Conservation (phyloP, 2,329 filamentous ascomycete species). For the Aquanectria penicillioides region DNA sequence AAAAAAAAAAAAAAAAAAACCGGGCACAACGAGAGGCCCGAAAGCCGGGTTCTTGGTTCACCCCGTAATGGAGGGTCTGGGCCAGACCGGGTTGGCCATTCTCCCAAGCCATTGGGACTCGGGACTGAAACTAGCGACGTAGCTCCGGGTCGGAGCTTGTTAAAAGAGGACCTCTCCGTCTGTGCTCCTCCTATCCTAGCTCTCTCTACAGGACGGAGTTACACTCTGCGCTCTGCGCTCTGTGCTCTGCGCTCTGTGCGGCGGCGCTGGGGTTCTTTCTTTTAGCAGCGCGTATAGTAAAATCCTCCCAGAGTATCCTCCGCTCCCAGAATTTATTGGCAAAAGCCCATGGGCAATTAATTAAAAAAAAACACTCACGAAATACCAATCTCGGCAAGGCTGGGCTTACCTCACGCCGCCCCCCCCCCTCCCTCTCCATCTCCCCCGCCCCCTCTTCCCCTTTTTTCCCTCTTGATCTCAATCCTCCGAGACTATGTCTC, state of each 20-base stretch:
- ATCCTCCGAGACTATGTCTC: too few species aligned
- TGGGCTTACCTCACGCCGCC: not conserved
- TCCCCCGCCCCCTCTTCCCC: not conserved
- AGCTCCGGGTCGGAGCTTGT: not conserved
- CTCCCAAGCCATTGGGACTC: constrained; percentile 9
- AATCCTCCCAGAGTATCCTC: too few species aligned
- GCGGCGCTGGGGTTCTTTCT: too few species aligned
- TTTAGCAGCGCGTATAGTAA: too few species aligned
- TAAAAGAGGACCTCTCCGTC: constrained; percentile 4
- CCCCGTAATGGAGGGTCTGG: constrained; percentile 7
- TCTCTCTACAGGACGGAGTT: too few species aligned
- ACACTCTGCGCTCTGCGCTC: too few species aligned
- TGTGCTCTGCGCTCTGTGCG: too few species aligned
- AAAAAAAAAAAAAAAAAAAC: not conserved
- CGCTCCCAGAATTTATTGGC: too few species aligned
- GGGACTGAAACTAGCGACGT: constrained; percentile 2
- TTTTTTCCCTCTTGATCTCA: not conserved
- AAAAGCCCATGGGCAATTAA: not conserved
- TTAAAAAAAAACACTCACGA: not conserved
- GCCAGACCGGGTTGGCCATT: not conserved
- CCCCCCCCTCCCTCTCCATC: not conserved
- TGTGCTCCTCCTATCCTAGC: too few species aligned
- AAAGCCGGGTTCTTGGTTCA: constrained; percentile 14
- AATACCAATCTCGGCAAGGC: not conserved
- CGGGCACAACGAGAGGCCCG: not conserved